phyloP scores from a whole-genome alignment of 345 rosid species.

The Eucalyptus albens region DNA sequence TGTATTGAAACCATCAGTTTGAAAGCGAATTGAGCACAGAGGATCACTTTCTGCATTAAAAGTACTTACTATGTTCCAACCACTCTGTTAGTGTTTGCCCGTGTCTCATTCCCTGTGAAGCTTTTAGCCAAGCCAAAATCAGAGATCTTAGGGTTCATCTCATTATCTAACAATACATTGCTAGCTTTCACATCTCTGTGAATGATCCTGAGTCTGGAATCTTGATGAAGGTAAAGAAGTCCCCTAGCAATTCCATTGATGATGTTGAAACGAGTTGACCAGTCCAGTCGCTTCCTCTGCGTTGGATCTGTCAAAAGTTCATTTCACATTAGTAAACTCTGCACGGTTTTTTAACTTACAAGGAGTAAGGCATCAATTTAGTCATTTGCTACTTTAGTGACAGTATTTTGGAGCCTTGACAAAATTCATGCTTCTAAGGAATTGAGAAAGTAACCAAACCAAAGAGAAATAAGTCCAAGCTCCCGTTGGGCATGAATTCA shows the following conservation, averaged over 20 bases:
- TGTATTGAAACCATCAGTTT: not conserved
- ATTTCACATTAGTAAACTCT: not conserved
- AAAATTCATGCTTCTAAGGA: not conserved
- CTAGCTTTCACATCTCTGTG: slow-evolving; percentile 20
- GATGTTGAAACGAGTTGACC: slow-evolving; percentile 3
- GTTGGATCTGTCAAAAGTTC: slow-evolving; percentile 1
- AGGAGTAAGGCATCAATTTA: not conserved
- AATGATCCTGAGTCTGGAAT: slow-evolving; percentile 10
- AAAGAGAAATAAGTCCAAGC: slow-evolving; percentile 28
- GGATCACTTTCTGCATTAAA: not conserved
- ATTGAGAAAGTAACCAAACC: slow-evolving; percentile 1
- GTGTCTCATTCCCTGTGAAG: slow-evolving; percentile 5
- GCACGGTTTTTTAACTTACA: not conserved
- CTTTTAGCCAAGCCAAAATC: slow-evolving; percentile 15
- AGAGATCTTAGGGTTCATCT: slow-evolving; percentile 12
- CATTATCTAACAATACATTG: slow-evolving; percentile 6
- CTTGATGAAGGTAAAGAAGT: slow-evolving; percentile 13
- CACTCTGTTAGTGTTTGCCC: not conserved
- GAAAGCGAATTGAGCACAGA: not conserved
- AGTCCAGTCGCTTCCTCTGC: slow-evolving; percentile 6
- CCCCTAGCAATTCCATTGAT: slow-evolving; percentile 12
- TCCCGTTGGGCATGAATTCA: slow-evolving; percentile 37
- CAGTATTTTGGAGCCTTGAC: not conserved
- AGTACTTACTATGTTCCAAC: slow-evolving; percentile 16
- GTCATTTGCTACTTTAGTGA: not conserved